Base-by-base conservation (phyloP, 1,139 yeast species). In the Geotrichum australiense region DNA sequence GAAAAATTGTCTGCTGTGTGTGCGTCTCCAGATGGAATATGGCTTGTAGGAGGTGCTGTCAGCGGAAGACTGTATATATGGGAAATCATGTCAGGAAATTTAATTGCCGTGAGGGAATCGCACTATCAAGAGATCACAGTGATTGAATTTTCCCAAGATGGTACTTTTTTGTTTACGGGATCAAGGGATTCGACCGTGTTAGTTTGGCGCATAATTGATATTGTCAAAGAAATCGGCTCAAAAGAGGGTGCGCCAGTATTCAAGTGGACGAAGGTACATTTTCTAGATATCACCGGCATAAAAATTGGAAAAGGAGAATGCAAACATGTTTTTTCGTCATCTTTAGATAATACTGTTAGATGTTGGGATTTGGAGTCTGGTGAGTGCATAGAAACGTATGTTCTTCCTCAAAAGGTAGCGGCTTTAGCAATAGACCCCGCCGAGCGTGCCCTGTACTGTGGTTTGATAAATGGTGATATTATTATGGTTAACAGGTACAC, bases 61-160 rank as follows among this genome's bases (percentile, higher is more conserved):
- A 57, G 80, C 12, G 98, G 97, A 11, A 74, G 80, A 53, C 53
- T 91, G 18, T 83, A 82, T 56, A 61, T 89, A 3, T 91, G 98
- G 97, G 96, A 85, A 53, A 56, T 86, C 41, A 61, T 71, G n/a
- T 80, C 93, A 3, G 96, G 98, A 1, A 66, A 76, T 37, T 66
- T 91, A 45, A 55, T 89, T 27, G 70, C 76, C 48, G 91, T 78
- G 7, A 77, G 76, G 54, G 91, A 85, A 40, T 81, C 86, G 1
- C 98, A 91, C 64, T 91, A 86, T 61, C 96, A 89, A 61, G 70
- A 73, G 5, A 71, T 87, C 11, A 72, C 80, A 0, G 69, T 69
- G 25, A 59, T 89, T 21, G 69, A 68, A 47, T 76, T 83, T 52
- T 68, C 84, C 2, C 50, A 63, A 14, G 82, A 87, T 55, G 91